Conservation (phyloP, 345 rosid species). For the Kernera saxatilis region DNA sequence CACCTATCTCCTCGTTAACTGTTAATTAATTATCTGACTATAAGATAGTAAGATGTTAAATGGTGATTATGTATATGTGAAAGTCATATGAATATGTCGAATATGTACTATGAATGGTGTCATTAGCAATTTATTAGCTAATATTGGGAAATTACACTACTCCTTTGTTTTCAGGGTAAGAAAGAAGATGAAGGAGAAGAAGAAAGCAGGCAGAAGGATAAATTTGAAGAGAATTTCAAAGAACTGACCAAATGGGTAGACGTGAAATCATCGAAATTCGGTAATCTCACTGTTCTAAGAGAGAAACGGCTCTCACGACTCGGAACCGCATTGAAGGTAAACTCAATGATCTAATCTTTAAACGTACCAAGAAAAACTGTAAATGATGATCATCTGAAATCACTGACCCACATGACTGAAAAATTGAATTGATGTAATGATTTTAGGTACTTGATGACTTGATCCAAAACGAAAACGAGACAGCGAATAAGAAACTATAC, state of each 20-base stretch:
- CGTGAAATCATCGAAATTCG: slow-evolving; percentile 71
- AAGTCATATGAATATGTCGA: too few relatives aligned
- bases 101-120: background rate
- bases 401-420: background rate
- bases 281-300: slow-evolving; percentile 59
- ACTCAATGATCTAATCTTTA: background rate
- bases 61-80: background rate
- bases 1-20: background rate
- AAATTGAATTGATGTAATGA: background rate
- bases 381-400: background rate
- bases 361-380: background rate
- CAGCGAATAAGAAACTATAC: slow-evolving; percentile 71
- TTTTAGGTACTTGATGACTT: slow-evolving; percentile 62
- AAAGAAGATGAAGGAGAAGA: slow-evolving; percentile 40
- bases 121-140: background rate
- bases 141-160: background rate
- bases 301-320: slow-evolving; percentile 68
- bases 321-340: slow-evolving; percentile 90
- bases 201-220: slow-evolving; percentile 40
- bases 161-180: slow-evolving; percentile 38
- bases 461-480: slow-evolving; percentile 70
- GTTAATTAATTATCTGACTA: slow-evolving; percentile 10
- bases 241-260: slow-evolving; percentile 88
- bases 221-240: slow-evolving; percentile 69
- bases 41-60: background rate